phyloP scores from a whole-genome alignment of 2,329 filamentous ascomycete genomes.

The Talaromyces atroroseus region DNA sequence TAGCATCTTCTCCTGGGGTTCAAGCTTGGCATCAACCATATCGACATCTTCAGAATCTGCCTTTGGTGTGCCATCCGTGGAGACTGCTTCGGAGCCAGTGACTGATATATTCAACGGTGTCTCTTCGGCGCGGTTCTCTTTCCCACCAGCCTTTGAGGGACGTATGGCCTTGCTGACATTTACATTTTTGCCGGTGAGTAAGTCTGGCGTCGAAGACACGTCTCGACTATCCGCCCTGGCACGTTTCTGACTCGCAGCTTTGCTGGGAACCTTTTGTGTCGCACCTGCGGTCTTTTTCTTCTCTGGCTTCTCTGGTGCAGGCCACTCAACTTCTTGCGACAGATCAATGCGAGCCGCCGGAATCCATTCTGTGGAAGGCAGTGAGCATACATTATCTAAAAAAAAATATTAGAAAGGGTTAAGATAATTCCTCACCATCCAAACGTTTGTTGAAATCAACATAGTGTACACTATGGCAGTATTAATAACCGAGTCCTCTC shows the following conservation, averaged over 20 bases:
- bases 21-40: constrained; percentile 33
- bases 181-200: constrained; percentile 43
- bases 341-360: constrained; percentile 77
- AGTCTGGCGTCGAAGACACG: constrained; percentile 52
- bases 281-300: constrained; percentile 67
- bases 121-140: constrained; percentile 53
- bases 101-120: constrained; percentile 29
- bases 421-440: constrained; percentile 39
- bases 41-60: constrained; percentile 38
- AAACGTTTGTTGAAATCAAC: constrained; percentile 94
- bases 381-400: constrained; percentile 25
- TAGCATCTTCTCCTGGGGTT: constrained; percentile 34
- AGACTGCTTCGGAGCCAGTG: constrained; percentile 32
- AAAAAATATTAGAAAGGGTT: background rate
- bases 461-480: constrained; percentile 66
- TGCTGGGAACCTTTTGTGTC: constrained; percentile 48
- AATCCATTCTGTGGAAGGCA: constrained; percentile 72
- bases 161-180: constrained; percentile 44
- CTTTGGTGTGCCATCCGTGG: constrained; percentile 36
- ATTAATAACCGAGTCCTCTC: constrained; percentile 16
- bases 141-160: constrained; percentile 54
- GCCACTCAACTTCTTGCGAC: constrained; percentile 90
- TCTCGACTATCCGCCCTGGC: constrained; percentile 47
- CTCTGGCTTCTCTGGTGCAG: constrained; percentile 81
- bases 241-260: constrained; percentile 53